Conservation (phyloP, 2,329 filamentous ascomycete genomes). For the Colletotrichum salicis region DNA sequence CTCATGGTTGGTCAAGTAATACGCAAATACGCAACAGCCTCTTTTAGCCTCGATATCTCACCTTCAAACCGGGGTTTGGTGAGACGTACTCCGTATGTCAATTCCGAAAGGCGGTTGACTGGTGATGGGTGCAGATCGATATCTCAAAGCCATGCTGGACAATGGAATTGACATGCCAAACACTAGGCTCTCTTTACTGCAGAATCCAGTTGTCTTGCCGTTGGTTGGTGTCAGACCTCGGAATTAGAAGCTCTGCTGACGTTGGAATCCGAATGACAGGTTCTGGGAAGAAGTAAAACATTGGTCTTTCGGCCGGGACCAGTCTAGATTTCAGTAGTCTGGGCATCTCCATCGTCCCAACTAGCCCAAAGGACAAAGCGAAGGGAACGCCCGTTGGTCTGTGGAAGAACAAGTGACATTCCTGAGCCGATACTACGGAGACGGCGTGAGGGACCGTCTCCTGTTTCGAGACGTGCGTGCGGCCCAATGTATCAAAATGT, state of each 20-base stretch:
- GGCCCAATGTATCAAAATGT: constrained; percentile 2
- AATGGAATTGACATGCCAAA: not conserved
- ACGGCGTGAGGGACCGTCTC: constrained; percentile 15
- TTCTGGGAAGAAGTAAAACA: not conserved
- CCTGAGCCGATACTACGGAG: constrained; percentile 11
- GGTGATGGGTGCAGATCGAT: not conserved
- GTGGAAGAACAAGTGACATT: constrained; percentile 5
- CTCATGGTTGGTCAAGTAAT: not conserved
- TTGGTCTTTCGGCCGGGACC: constrained; percentile 12
- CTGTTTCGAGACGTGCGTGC: constrained; percentile 20
- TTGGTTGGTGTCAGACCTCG: not conserved
- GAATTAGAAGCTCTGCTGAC: not conserved
- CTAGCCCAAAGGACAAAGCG: constrained; percentile 21
- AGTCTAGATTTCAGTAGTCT: constrained; percentile 9
- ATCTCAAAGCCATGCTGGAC: not conserved
- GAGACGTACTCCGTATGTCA: too few species aligned
- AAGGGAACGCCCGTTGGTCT: constrained; percentile 7
- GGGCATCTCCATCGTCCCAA: constrained; percentile 20
- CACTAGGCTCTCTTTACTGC: not conserved
- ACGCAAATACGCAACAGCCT: not conserved
- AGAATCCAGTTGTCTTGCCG: not conserved
- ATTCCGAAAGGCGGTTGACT: not conserved
- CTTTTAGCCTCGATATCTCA: not conserved
- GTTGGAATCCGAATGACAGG: not conserved
- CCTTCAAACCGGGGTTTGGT: not conserved